A percentile compares a stretch with the other conserved stretches of the same genome.
These are phyloP conservation scores for Linderniella brevidens DNA, from an alignment of 257 asterid species.

Conservation along the genomic window DNA sequence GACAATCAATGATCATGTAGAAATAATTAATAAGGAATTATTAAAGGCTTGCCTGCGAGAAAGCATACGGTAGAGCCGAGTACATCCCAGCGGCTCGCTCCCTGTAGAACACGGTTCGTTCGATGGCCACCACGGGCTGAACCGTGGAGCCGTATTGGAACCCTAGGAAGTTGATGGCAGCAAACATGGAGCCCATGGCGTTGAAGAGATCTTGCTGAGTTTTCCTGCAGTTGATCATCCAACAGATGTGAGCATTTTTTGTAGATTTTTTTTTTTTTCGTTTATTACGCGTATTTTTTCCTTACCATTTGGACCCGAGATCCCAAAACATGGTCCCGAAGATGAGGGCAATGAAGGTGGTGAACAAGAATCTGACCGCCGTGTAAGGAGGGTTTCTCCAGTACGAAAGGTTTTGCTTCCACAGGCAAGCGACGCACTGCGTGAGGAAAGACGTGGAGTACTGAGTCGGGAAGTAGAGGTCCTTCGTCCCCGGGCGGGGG, in stretches of 20 bases:
- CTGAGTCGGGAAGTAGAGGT: conserved; percentile 57
- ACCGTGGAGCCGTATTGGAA: conserved; percentile 30
- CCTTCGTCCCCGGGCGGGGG: conserved; percentile 53
- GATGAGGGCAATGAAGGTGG: conserved; percentile 77
- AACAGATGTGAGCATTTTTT: not conserved
- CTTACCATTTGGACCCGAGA: conserved; percentile 78
- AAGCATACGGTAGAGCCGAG: conserved; percentile 46
- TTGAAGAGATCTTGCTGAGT: conserved; percentile 81
- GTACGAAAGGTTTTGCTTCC: conserved; percentile 90
- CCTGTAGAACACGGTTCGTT: conserved; percentile 39
- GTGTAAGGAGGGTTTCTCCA: conserved; percentile 99
- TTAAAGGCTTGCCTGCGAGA: conserved; percentile 42
- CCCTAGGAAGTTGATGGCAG: conserved; percentile 33
- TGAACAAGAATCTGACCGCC: conserved; percentile 87
- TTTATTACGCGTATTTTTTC: not conserved
- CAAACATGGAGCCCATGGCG: conserved; percentile 58
- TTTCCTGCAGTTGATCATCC: conserved; percentile 31
- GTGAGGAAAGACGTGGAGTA: conserved; percentile 42
- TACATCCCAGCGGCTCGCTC: conserved; percentile 54
- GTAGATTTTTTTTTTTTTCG: not conserved
- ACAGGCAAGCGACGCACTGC: conserved; percentile 73
- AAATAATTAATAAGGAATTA: too few species aligned
- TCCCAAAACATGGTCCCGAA: conserved; percentile 85
- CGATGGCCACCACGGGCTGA: conserved; percentile 31
- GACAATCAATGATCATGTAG: not conserved